Percentiles rank a stretch among this genome's conserved stretches.
phyloP scores from a whole-genome alignment of 768 basidiomycete genomes.

The Trametes cinnabarina region DNA sequence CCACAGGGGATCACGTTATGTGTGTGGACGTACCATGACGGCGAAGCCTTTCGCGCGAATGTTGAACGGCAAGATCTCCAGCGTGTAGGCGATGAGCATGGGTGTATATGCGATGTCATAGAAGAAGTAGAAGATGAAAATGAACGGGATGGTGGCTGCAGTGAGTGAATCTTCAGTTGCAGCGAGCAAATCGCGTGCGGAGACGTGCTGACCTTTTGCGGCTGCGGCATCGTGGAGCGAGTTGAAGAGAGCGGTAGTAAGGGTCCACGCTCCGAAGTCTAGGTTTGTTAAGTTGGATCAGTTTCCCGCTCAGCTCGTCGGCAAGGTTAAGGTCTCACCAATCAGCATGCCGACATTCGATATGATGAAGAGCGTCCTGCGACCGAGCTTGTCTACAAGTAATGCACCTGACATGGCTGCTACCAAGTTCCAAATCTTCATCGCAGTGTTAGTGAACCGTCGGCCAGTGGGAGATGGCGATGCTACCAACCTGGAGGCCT shows the following conservation, averaged over 20 bases:
- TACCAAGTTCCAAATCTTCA: constrained; percentile 61
- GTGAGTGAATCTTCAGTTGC: background rate
- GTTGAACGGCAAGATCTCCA: constrained; percentile 79
- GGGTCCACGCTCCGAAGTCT: constrained; percentile 61
- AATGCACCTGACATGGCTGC: constrained; percentile 59
- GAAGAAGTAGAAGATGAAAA: constrained; percentile 53
- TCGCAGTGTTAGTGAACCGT: background rate
- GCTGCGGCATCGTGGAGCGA: constrained; percentile 30
- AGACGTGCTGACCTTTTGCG: constrained; percentile 29
- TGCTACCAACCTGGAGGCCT: constrained; percentile 46
- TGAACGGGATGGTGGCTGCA: constrained; percentile 60
- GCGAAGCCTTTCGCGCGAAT: constrained; percentile 82
- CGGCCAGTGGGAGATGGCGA: background rate
- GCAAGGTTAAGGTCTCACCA: constrained; percentile 33
- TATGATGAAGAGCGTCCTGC: constrained; percentile 63
- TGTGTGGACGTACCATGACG: constrained; percentile 51
- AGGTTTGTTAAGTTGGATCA: too few relatives aligned
- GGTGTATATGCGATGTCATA: constrained; percentile 79
- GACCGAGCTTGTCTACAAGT: constrained; percentile 64
- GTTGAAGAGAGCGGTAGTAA: constrained; percentile 41
- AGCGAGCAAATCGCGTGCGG: background rate
- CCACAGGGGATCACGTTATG: background rate
- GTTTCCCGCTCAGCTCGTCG: too few relatives aligned
- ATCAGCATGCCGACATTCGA: constrained; percentile 62
- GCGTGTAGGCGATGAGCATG: constrained; percentile 56